Evolutionary conservation across 345 rosid species (phyloP).

Genomic region (Rhizophora apiculata): DNA sequence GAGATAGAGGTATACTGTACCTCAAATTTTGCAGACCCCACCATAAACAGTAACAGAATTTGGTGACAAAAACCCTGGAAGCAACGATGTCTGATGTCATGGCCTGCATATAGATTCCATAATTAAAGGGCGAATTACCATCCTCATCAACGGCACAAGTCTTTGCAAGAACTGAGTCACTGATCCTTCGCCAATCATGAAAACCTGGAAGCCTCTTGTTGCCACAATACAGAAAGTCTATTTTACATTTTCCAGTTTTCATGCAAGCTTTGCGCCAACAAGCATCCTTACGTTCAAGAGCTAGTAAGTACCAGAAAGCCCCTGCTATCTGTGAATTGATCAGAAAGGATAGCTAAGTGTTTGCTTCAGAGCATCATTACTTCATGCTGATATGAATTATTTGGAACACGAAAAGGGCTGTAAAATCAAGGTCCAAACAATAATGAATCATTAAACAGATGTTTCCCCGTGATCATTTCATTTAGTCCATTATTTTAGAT

Average conservation of each 20-base stretch:
- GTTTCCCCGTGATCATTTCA: too few species aligned
- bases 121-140: constrained; percentile 42
- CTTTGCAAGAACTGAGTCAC: constrained; percentile 34
- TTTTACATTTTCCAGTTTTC: constrained; percentile 36
- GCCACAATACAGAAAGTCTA: constrained; percentile 65
- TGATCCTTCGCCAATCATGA: constrained; percentile 48
- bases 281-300: constrained; percentile 67
- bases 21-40: constrained; percentile 94
- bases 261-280: constrained; percentile 69
- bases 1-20: constrained; percentile 23
- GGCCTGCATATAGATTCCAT: constrained; percentile 72
- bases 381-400: background rate
- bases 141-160: constrained; percentile 38
- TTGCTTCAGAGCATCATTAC: background rate
- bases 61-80: constrained; percentile 47
- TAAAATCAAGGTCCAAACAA: too few species aligned
- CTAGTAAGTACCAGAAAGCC: constrained; percentile 79
- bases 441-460: too few species aligned
- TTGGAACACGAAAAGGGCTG: background rate
- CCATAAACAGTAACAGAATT: constrained; percentile 82
- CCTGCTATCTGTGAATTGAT: constrained; percentile 56
- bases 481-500: too few species aligned
- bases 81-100: constrained; percentile 52
- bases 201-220: constrained; percentile 42
- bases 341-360: background rate